Evolutionary conservation across 805 yeast genomes (phyloP).

Genomic region (Suhomyces sp.): DNA sequence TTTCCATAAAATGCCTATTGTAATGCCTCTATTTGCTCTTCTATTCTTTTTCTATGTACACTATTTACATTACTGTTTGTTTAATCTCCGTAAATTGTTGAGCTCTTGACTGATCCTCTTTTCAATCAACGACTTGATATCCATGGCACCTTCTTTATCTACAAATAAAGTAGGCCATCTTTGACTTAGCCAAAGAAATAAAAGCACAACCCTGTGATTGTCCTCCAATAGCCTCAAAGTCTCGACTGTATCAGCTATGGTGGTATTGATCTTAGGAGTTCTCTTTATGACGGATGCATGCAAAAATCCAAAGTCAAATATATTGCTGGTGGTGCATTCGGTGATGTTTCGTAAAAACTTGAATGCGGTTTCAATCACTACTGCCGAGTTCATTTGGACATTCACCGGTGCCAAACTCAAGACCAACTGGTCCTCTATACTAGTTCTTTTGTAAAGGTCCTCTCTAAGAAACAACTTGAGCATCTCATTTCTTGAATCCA

Average conservation of each 20-base stretch:
- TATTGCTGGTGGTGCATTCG: constrained; percentile 48
- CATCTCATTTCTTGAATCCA: constrained; percentile 36
- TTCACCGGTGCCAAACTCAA: constrained; percentile 63
- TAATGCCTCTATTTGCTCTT: background rate
- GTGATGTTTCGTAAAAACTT: constrained; percentile 54
- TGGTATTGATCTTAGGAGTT: constrained; percentile 17
- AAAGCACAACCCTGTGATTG: constrained; percentile 61
- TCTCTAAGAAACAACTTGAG: constrained; percentile 44
- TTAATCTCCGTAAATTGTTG: constrained; percentile 22
- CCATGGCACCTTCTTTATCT: constrained; percentile 71
- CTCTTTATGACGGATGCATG: constrained; percentile 22
- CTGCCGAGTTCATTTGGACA: constrained; percentile 27
- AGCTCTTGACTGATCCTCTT: constrained; percentile 52
- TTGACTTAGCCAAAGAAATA: constrained; percentile 83
- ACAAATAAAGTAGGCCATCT: constrained; percentile 80
- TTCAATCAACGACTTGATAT: constrained; percentile 69
- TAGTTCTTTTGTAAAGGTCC: constrained; percentile 20
- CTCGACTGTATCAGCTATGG: constrained; percentile 19
- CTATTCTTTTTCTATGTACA: background rate
- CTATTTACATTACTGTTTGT: constrained; percentile 8
- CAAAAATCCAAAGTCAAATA: constrained; percentile 49
- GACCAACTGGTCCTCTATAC: constrained; percentile 55
- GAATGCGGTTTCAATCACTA: constrained; percentile 44
- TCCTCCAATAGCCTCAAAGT: constrained; percentile 48
- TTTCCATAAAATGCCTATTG: background rate